Evolutionary conservation across 2,329 filamentous ascomycete genomes (phyloP).

Genomic region (Epichloe gansuensis): DNA sequence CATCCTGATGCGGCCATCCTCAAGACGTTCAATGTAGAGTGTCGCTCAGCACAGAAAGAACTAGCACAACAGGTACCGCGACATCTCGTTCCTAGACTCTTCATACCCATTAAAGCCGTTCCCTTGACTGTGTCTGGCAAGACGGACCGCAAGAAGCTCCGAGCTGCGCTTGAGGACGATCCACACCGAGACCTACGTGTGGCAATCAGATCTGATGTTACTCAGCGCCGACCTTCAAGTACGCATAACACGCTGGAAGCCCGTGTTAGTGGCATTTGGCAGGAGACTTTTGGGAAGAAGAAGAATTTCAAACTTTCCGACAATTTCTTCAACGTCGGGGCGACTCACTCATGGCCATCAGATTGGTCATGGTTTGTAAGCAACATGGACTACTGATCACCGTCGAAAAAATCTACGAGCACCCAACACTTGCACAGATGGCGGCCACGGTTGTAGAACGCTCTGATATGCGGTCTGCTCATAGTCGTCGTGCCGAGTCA

Average conservation of each 20-base stretch:
- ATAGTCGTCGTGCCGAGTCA: neutral
- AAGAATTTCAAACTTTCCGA: conserved; percentile 12
- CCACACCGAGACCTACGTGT: conserved; percentile 10
- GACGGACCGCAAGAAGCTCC: conserved; percentile 19
- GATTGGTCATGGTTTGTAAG: conserved; percentile 18
- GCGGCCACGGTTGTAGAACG: neutral
- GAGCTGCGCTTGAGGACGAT: conserved; percentile 23
- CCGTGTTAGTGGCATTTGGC: conserved; percentile 7
- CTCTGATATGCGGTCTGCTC: neutral
- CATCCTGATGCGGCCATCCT: neutral
- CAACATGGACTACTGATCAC: neutral
- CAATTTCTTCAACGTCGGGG: conserved; percentile 38
- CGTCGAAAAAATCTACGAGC: conserved; percentile 5
- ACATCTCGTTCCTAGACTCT: neutral
- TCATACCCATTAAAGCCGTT: neutral
- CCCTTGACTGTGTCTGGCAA: neutral
- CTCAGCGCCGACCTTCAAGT: neutral
- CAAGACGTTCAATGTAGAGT: neutral
- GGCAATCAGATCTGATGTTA: neutral
- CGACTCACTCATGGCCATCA: conserved; percentile 37
- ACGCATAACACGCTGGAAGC: neutral
- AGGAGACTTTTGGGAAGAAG: conserved; percentile 21
- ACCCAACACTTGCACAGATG: neutral
- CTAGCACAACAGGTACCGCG: neutral
- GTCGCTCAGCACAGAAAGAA: neutral